A percentile compares a stretch with the other conserved stretches of the same genome.
These are phyloP conservation scores for Fusarium nematophilum DNA, from an alignment of 2,329 filamentous ascomycete species.

Conservation along the genomic window DNA sequence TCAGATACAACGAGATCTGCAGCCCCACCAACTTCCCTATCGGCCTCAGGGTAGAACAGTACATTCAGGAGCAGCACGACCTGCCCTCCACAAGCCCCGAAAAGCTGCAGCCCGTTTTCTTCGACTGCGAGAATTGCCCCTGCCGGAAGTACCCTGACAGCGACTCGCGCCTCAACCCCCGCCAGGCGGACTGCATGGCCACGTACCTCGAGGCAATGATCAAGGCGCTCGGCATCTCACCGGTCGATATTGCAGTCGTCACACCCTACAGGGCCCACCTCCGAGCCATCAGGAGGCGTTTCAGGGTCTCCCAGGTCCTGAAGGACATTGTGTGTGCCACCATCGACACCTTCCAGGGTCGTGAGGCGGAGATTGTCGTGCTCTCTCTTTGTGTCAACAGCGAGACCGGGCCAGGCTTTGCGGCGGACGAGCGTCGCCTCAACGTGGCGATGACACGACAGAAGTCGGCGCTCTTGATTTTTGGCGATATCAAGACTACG, in stretches of 20 bases:
- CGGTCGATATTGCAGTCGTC: background rate
- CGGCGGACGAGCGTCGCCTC: rapidly evolving
- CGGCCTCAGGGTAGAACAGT: background rate
- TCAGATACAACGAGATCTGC: background rate
- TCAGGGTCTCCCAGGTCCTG: background rate
- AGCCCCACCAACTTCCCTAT: background rate
- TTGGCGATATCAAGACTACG: too few relatives aligned
- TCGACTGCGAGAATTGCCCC: background rate
- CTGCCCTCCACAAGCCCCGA: rapidly evolving
- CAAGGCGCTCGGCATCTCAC: rapidly evolving
- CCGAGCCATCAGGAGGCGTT: background rate
- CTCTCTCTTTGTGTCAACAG: background rate
- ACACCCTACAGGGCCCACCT: constrained; percentile 1
- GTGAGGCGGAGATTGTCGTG: background rate
- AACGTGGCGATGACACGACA: constrained; percentile 12
- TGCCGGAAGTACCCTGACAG: background rate
- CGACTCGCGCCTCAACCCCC: background rate
- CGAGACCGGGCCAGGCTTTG: background rate
- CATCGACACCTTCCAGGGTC: background rate
- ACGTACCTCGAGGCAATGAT: background rate
- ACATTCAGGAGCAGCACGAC: background rate
- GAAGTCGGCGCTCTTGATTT: constrained; percentile 1
- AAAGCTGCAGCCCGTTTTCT: background rate
- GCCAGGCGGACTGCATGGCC: background rate
- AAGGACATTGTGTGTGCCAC: background rate